phyloP scores from a whole-genome alignment of 768 basidiomycete genomes.

The Leucocoprinus leucothites region DNA sequence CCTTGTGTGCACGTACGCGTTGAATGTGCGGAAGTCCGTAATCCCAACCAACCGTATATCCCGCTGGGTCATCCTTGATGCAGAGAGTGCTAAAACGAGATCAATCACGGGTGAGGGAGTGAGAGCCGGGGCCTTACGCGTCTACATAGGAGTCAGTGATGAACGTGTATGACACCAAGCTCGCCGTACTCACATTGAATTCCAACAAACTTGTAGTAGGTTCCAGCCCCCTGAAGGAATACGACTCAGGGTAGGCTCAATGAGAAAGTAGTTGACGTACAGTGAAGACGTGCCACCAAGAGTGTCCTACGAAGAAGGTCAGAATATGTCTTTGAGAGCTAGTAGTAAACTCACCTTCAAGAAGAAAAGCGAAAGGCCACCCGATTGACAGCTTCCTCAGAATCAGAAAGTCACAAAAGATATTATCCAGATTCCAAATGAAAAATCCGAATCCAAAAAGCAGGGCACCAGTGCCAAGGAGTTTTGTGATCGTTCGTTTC shows the following conservation, averaged over 20 bases:
- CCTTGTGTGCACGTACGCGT: constrained; percentile 24
- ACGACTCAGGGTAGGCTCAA: neutral
- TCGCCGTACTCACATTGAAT: constrained; percentile 41
- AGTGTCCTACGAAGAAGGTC: constrained; percentile 44
- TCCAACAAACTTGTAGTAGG: constrained; percentile 50
- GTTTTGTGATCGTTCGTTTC: constrained; percentile 35
- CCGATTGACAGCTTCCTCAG: constrained; percentile 52
- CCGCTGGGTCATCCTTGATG: constrained; percentile 54
- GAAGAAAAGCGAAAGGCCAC: constrained; percentile 63
- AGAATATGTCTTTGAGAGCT: neutral
- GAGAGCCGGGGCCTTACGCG: constrained; percentile 35
- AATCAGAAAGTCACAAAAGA: constrained; percentile 62
- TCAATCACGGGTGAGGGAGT: constrained; percentile 1
- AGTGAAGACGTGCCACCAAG: constrained; percentile 75
- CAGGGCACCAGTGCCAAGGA: constrained; percentile 51
- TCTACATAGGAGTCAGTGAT: constrained; percentile 23
- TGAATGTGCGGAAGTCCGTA: constrained; percentile 49
- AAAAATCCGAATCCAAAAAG: constrained; percentile 65
- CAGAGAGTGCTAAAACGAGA: constrained; percentile 46
- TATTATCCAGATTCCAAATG: constrained; percentile 81
- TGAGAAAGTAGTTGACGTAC: constrained; percentile 28
- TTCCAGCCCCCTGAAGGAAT: constrained; percentile 40
- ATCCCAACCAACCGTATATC: constrained; percentile 39
- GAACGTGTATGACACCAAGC: neutral
- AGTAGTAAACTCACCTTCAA: constrained; percentile 49